Base-by-base conservation (phyloP, 2,329 filamentous ascomycete species). In the Talaromyces sp. region DNA sequence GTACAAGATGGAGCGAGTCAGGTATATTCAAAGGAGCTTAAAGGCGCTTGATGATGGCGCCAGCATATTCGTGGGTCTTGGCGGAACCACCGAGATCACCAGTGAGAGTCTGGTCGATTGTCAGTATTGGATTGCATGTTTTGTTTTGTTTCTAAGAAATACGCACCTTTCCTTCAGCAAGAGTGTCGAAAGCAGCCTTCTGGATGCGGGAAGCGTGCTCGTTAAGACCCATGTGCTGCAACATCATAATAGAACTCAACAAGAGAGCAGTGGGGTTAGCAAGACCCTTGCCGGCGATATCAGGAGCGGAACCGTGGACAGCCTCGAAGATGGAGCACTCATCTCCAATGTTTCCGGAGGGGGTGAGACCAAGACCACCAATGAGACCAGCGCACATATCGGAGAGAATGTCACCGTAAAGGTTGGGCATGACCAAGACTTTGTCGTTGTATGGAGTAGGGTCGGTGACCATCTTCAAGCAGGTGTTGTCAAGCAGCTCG, bases 241-340 rank as follows among this genome's bases (percentile, higher is more conserved):
- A 84, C 95, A 99, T 98, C 95, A 99, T 98, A 84, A 98, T 95
- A 80, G 91, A 96, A 81, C 88, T 92, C 76, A 98, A 90, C 70
- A 99, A 88, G 73, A 99, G 89, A 66, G 95, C 95, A 68, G 95
- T 98, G 69, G 95, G 95, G 87, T 99, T 99, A 76, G 95, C 95
- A 72, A 98, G 90, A 71, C 87, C 90, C 88, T 97, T 93, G 81
- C 94, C 94, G 70, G 92, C 93, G 79, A 98, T 98, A 81, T 98
- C 94, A 67, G 94, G 94, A 67, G 94, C 94, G 70, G 93, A 97
- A 74, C 94, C 94, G 86, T 99, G 95, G 75, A 99, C 95, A 74
- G 95, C 95, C 85, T 99, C 95, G 85, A 99, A 99, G 85, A 98
- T 97, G 79, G 92, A 97, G 90, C 93, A 98, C 85, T 97, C 91